Percentiles rank a stretch among this genome's conserved stretches.
These are phyloP conservation scores for Aspergillus homomorphus DNA, from an alignment of 495 filamentous ascomycete species.

Conservation along the genomic window DNA sequence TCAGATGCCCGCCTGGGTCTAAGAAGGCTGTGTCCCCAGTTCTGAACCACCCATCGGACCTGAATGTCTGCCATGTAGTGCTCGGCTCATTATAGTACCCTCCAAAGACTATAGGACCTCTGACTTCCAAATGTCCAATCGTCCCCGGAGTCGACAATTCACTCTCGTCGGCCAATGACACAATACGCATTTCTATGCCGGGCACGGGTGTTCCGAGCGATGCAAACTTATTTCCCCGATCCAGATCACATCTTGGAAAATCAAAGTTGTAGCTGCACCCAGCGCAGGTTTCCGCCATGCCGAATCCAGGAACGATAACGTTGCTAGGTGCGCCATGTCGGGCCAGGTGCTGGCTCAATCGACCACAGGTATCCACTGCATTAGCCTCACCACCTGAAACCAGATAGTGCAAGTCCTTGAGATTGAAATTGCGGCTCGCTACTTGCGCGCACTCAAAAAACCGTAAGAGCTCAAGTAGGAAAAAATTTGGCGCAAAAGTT, in stretches of 20 bases:
- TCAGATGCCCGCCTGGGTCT: constrained; percentile 55
- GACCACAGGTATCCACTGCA: constrained; percentile 13
- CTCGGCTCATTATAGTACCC: constrained; percentile 71
- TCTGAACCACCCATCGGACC: constrained; percentile 74
- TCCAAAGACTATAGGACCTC: constrained; percentile 65
- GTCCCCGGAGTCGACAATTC: constrained; percentile 1
- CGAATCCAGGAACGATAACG: constrained; percentile 45
- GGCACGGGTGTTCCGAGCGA: constrained; percentile 39
- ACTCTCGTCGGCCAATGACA: neutral
- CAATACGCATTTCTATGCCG: constrained; percentile 32
- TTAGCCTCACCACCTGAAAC: constrained; percentile 44
- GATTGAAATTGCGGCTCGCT: constrained; percentile 15
- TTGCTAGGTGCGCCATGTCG: constrained; percentile 8
- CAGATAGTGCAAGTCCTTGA: constrained; percentile 25
- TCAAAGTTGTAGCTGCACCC: constrained; percentile 40
- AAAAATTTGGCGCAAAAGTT: constrained; percentile 58
- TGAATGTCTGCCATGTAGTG: constrained; percentile 63
- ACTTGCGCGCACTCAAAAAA: neutral
- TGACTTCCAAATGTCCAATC: constrained; percentile 27
- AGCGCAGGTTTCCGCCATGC: constrained; percentile 57
- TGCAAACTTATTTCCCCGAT: constrained; percentile 21
- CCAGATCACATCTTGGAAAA: constrained; percentile 35
- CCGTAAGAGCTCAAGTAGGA: constrained; percentile 28
- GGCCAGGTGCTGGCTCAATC: neutral
- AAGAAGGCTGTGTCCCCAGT: constrained; percentile 71